Conservation (phyloP, 176 grass and related monocot genomes). For the Eragrostis nindensis region DNA sequence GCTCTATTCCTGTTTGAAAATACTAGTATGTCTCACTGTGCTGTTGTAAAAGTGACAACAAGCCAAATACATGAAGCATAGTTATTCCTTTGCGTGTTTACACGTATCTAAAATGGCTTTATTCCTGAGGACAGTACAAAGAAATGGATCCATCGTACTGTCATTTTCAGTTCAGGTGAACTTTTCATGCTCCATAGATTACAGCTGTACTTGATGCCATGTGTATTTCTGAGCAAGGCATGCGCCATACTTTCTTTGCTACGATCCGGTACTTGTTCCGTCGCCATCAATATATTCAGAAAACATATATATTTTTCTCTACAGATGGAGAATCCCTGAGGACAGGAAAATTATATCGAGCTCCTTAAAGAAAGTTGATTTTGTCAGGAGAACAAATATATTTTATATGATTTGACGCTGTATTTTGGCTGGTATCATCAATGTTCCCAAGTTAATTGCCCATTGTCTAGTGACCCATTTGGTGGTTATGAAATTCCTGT, state of each 20-base stretch:
- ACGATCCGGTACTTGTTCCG: neutral
- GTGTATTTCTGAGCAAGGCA: conserved; percentile 9
- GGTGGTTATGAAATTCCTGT: neutral
- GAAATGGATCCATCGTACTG: neutral
- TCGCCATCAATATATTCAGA: conserved; percentile 6
- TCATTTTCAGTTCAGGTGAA: conserved; percentile 1
- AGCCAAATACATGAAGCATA: neutral
- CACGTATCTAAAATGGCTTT: neutral
- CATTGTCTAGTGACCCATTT: neutral
- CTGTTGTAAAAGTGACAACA: neutral
- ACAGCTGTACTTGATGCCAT: conserved; percentile 31
- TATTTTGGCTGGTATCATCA: neutral
- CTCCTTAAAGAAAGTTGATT: neutral
- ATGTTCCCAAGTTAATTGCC: neutral
- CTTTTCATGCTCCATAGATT: conserved; percentile 5
- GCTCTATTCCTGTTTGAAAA: neutral
- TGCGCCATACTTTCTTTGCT: neutral
- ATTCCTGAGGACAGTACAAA: neutral
- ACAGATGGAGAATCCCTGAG: neutral
- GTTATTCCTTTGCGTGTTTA: neutral
- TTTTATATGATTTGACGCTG: neutral
- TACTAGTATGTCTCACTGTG: neutral
- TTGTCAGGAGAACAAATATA: neutral
- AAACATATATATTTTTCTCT: neutral
- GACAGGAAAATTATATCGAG: neutral